phyloP scores from a whole-genome alignment of 257 asterid genomes.

The Craterostigma plantagineum region DNA sequence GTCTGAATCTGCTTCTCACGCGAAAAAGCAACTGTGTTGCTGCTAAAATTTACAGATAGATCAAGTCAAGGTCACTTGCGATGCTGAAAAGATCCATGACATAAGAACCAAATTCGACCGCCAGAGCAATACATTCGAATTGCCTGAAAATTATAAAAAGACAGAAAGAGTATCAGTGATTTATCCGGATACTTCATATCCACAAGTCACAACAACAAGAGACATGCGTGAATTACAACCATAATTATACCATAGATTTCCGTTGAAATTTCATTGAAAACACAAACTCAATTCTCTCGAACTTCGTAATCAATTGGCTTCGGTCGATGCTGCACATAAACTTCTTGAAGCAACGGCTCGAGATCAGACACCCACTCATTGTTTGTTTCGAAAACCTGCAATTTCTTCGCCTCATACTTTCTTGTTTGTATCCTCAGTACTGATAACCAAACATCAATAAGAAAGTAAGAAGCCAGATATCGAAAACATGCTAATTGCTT shows the following conservation, averaged over 20 bases:
- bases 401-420: slow-evolving; percentile 37
- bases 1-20: slow-evolving; percentile 70
- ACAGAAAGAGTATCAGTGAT: slow-evolving; percentile 5
- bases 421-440: slow-evolving; percentile 53
- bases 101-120: slow-evolving; percentile 85
- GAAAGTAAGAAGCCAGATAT: slow-evolving; percentile 2
- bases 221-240: slow-evolving; percentile 3
- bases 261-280: slow-evolving; percentile 61
- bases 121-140: slow-evolving; percentile 33
- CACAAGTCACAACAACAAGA: neutral
- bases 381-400: slow-evolving; percentile 22
- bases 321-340: slow-evolving; percentile 38
- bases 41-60: slow-evolving; percentile 59
- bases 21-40: slow-evolving; percentile 18
- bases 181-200: neutral
- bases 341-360: slow-evolving; percentile 47
- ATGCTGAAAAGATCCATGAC: slow-evolving; percentile 72
- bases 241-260: slow-evolving; percentile 49
- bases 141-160: slow-evolving; percentile 20
- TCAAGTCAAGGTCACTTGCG: slow-evolving; percentile 76
- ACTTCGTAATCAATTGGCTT: slow-evolving; percentile 41
- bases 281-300: slow-evolving; percentile 46
- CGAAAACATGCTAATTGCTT: slow-evolving; percentile 1
- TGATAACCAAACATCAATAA: slow-evolving; percentile 17
- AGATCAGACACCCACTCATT: slow-evolving; percentile 23